Evolutionary conservation across 306 rosid genomes (phyloP).

Genomic region (Macrotyloma uniflorum): DNA sequence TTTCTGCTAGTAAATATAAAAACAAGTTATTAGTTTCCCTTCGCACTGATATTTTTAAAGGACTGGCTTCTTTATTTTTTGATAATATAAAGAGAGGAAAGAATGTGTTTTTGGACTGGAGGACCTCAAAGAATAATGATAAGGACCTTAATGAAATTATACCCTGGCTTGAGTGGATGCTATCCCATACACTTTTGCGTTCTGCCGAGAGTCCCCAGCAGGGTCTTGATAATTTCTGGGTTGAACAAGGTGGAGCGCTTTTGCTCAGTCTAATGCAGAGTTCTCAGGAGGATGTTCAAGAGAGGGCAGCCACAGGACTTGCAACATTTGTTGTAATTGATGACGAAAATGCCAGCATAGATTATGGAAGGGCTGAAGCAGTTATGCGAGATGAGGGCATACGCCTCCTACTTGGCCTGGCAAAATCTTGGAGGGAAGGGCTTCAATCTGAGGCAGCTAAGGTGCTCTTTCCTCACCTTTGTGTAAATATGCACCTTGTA

Average conservation of each 20-base stretch:
- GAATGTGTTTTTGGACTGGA: slow-evolving; percentile 91
- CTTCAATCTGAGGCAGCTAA: slow-evolving; percentile 99
- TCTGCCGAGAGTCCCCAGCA: slow-evolving; percentile 97
- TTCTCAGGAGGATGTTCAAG: slow-evolving; percentile 97
- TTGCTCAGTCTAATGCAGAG: slow-evolving; percentile 98
- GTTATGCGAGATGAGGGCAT: slow-evolving; percentile 98
- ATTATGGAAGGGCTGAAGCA: slow-evolving; percentile 94
- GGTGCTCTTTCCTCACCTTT: slow-evolving; percentile 49
- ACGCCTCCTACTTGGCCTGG: slow-evolving; percentile 84
- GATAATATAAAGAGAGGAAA: slow-evolving; percentile 66
- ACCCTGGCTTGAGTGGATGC: slow-evolving; percentile 99
- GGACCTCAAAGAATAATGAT: slow-evolving; percentile 59
- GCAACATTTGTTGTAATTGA: slow-evolving; percentile 99
- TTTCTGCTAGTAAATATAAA: slow-evolving; percentile 68
- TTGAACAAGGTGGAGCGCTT: slow-evolving; percentile 88
- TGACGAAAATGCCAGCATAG: slow-evolving; percentile 96
- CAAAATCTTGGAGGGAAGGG: slow-evolving; percentile 98
- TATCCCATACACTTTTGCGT: slow-evolving; percentile 92
- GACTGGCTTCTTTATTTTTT: slow-evolving; percentile 75
- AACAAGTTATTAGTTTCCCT: slow-evolving; percentile 79
- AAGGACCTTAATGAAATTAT: slow-evolving; percentile 78
- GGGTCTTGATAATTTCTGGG: slow-evolving; percentile 90
- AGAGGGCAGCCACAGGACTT: slow-evolving; percentile 99
- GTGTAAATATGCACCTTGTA: not conserved
- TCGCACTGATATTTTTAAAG: slow-evolving; percentile 81